A percentile compares a stretch with the other conserved stretches of the same genome.
Evolutionary conservation across 164 flowering plant genomes (phyloP).

Genomic region (Vitis amurensis): DNA sequence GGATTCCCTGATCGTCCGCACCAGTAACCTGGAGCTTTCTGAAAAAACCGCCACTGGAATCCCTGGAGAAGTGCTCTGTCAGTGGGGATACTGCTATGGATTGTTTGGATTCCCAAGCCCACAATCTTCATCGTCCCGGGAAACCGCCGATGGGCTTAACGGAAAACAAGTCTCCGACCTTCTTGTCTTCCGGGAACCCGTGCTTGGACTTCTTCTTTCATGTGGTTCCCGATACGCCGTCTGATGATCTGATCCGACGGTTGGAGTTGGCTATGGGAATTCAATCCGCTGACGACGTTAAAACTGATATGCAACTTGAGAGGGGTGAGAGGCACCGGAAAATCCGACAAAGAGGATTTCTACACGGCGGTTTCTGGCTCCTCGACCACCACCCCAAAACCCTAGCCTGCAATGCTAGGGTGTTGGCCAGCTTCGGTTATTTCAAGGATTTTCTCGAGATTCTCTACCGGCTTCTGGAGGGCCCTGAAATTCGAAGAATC

Average conservation of each 20-base stretch:
- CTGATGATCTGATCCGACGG: conserved; percentile 19
- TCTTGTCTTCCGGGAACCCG: conserved; percentile 46
- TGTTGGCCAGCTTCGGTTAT: conserved; percentile 34
- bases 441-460: conserved; percentile 44
- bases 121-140: not conserved
- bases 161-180: conserved; percentile 45
- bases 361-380: conserved; percentile 45
- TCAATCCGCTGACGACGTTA: conserved; percentile 41
- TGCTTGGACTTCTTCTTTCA: conserved; percentile 73
- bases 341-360: conserved; percentile 43
- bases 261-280: conserved; percentile 40
- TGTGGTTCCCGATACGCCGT: conserved; percentile 44
- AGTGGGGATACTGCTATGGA: not conserved
- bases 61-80: no score
- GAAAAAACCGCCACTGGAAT: not conserved
- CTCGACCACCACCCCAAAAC: conserved; percentile 34
- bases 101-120: conserved; percentile 10
- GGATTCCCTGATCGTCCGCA: conserved; percentile 8
- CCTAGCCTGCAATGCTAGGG: conserved; percentile 20
- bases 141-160: conserved; percentile 34
- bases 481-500: conserved; percentile 15
- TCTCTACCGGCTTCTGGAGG: conserved; percentile 36
- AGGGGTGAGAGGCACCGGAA: conserved; percentile 60
- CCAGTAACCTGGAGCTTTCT: conserved; percentile 1
- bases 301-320: conserved; percentile 58